Percentiles rank a stretch among this genome's conserved stretches.
phyloP scores from a whole-genome alignment of 768 basidiomycete species.

The Leccinum disarticulatum region DNA sequence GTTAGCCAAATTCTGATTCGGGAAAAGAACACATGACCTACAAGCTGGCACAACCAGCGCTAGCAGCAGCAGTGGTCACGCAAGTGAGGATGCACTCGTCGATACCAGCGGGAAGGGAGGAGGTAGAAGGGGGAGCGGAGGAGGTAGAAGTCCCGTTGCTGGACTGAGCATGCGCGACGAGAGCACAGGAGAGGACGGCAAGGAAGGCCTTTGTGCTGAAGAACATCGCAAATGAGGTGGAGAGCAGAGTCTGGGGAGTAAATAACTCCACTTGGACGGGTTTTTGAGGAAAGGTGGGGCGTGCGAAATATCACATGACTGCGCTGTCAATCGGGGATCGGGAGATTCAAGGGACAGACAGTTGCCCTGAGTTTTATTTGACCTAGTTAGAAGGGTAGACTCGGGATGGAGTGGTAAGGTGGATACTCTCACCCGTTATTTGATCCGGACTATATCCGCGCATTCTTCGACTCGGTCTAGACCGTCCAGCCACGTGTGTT shows the following conservation, averaged over 20 bases:
- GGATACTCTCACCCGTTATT: too few relatives aligned
- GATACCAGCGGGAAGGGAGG: background rate
- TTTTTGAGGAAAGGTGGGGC: conserved; percentile 16
- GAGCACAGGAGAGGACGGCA: conserved; percentile 11
- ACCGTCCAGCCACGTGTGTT: too few relatives aligned
- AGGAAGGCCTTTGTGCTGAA: conserved; percentile 21
- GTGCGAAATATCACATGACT: conserved; percentile 14
- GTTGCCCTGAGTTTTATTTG: too few relatives aligned
- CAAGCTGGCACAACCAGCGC: conserved; percentile 11
- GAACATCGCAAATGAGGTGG: conserved; percentile 15
- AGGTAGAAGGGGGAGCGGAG: background rate
- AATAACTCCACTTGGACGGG: background rate
- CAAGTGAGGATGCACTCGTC: conserved; percentile 15
- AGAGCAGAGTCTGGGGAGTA: background rate
- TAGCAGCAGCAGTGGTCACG: background rate
- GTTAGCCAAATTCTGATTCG: background rate
- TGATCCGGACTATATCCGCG: background rate
- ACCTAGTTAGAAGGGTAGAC: too few relatives aligned
- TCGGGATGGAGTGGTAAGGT: too few relatives aligned
- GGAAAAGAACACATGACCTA: conserved; percentile 4
- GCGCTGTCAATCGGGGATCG: background rate
- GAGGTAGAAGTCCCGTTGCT: background rate
- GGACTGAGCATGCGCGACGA: conserved; percentile 26
- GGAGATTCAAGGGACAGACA: too few relatives aligned
- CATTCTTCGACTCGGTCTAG: too few relatives aligned